phyloP scores from a whole-genome alignment of 805 yeast genomes.

The Nakazawaea pomicola region DNA sequence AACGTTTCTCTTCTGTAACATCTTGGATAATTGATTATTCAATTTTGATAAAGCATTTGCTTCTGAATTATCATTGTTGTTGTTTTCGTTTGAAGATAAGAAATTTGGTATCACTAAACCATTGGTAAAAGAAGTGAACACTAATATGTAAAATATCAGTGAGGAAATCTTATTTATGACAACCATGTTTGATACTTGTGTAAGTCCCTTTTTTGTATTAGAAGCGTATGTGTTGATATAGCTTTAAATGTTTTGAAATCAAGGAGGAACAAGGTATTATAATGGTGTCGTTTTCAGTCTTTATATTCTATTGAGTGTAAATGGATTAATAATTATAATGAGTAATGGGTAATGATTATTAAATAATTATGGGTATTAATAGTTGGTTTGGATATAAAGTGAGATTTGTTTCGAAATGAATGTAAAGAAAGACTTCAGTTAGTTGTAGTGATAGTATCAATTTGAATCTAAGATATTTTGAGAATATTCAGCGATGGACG shows the following conservation, averaged over 20 bases:
- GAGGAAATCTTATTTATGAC: background rate
- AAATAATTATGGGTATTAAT: too few relatives aligned
- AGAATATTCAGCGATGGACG: too few relatives aligned
- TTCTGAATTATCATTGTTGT: background rate
- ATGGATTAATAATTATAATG: background rate
- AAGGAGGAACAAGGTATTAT: too few relatives aligned
- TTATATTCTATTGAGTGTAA: too few relatives aligned
- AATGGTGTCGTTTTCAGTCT: too few relatives aligned
- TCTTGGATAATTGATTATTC: conserved; percentile 6
- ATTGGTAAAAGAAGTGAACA: conserved; percentile 4
- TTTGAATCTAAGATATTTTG: too few relatives aligned
- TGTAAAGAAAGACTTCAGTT: conserved; percentile 12
- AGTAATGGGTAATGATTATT: too few relatives aligned
- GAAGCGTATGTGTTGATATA: too few relatives aligned
- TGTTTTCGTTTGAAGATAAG: background rate
- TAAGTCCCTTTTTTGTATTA: background rate
- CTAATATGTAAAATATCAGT: background rate
- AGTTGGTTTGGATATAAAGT: background rate
- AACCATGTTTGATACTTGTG: conserved; percentile 2
- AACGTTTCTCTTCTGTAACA: conserved; percentile 6
- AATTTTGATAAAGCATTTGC: conserved; percentile 3
- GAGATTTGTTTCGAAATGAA: background rate
- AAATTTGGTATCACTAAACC: conserved; percentile 11
- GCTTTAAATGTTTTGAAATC: background rate
- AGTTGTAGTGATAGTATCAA: conserved; percentile 6